Conservation (phyloP, 192 early-diverging fungal genomes). For the Phycomyces nitens region DNA sequence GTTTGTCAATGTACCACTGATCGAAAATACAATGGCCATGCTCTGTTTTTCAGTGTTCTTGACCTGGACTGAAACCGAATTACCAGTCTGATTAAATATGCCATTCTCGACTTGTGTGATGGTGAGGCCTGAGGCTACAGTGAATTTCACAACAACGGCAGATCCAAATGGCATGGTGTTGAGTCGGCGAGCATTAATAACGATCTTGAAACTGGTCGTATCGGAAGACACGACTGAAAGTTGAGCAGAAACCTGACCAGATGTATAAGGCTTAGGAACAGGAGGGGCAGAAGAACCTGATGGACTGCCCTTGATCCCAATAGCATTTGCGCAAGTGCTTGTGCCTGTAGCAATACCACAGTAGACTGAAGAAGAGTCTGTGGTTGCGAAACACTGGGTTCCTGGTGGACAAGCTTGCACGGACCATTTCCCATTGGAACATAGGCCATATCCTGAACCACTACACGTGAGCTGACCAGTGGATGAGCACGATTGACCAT, state of each 20-base stretch:
- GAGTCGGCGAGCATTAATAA: slow-evolving; percentile 25
- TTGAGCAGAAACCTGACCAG: slow-evolving; percentile 15
- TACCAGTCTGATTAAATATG: slow-evolving; percentile 13
- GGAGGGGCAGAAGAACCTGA: background rate
- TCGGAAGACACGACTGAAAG: slow-evolving; percentile 2
- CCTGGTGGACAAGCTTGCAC: slow-evolving; percentile 39
- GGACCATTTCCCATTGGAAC: slow-evolving; percentile 44
- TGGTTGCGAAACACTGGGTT: slow-evolving; percentile 42
- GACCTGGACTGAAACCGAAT: slow-evolving; percentile 7
- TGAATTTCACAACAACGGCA: slow-evolving; percentile 14
- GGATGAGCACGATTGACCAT: slow-evolving; percentile 40
- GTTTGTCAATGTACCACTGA: slow-evolving; percentile 8
- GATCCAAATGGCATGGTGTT: slow-evolving; percentile 8
- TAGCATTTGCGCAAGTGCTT: background rate
- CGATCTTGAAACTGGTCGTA: background rate
- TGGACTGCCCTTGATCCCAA: background rate
- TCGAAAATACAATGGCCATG: slow-evolving; percentile 16
- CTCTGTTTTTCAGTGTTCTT: slow-evolving; percentile 3
- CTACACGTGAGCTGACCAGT: slow-evolving; percentile 40
- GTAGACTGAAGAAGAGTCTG: slow-evolving; percentile 40
- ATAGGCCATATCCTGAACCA: slow-evolving; percentile 41
- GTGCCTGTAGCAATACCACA: slow-evolving; percentile 17
- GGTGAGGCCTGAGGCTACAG: background rate
- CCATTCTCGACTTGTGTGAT: slow-evolving; percentile 9
- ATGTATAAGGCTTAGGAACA: slow-evolving; percentile 16